Evolutionary conservation across 345 rosid species (phyloP), one percentile per base, ranked within the genome.

Genomic region (Euclidium syriacum): DNA sequence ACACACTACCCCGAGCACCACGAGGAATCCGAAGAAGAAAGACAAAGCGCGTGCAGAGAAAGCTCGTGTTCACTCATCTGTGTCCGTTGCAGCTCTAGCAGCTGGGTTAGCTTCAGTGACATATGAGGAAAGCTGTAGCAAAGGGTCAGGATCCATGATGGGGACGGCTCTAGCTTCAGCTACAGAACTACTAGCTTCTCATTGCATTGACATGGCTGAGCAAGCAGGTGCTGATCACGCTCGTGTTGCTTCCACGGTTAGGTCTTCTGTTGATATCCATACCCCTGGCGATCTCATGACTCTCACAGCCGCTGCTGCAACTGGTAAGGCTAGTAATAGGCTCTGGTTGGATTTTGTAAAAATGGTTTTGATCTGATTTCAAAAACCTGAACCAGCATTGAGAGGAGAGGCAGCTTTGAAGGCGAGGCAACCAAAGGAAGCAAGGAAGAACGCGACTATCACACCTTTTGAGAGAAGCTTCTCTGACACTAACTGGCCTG

Each of bases 271-370:
- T 7, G 95, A 86, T 58, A 72, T 85, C 58, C 84, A 71, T n/a
- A 81, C 76, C 68, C 83, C 96, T 0, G 83, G 98, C 3, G 96
- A 91, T 79, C 85, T 91, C 23, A 70, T 79, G 71, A 91, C 98
- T 42, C 98, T 88, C 17, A 88, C 96, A 40, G 96, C 96, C 3
- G 87, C 95, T 1, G 95, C 95, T 26, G 92, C 87, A 47, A 91
- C 96, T 65, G 95, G 96, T 85, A 73, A 24, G 55, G 39, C 20
- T 29, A 18, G 23, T 57, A 36, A 0, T 34, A 57, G 26, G 52
- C 27, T 58, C 16, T 39, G 20, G 15, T 50, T 30, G 26, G 25
- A 10, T 40, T 1, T 49, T 39, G 44, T 40, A 16, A 39, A n/a
- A 58, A 30, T 58, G 47, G 18, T n/a, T 47, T 33, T 20, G 14